These are phyloP conservation scores for Sungouiozyma intestinalis DNA, from an alignment of 805 yeast species.

Conservation along the genomic window DNA sequence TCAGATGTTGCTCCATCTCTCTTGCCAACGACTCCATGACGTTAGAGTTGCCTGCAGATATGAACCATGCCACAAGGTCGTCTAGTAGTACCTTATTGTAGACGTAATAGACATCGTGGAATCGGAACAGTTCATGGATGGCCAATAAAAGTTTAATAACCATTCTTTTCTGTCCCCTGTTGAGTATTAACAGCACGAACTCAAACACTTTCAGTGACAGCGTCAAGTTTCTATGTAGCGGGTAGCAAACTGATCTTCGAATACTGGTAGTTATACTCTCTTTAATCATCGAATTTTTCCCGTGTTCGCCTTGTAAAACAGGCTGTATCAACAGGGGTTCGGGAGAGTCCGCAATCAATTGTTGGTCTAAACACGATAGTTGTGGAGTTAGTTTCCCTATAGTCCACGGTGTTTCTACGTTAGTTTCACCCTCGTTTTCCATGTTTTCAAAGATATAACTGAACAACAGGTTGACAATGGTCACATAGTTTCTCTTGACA, in stretches of 20 bases:
- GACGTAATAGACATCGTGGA: slow-evolving; percentile 75
- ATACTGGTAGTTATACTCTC: slow-evolving; percentile 51
- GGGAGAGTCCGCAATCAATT: too few species aligned
- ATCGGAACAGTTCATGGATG: slow-evolving; percentile 63
- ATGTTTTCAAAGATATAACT: slow-evolving; percentile 67
- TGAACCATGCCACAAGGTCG: slow-evolving; percentile 68
- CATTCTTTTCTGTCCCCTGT: slow-evolving; percentile 53
- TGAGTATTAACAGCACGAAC: slow-evolving; percentile 54
- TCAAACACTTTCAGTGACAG: slow-evolving; percentile 57
- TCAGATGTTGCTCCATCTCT: slow-evolving; percentile 41
- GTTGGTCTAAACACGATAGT: slow-evolving; percentile 58
- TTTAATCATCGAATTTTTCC: slow-evolving; percentile 29
- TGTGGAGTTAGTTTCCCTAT: slow-evolving; percentile 82
- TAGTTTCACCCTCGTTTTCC: slow-evolving; percentile 59
- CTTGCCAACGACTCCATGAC: slow-evolving; percentile 54
- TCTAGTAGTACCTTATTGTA: slow-evolving; percentile 69
- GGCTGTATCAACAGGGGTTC: too few species aligned
- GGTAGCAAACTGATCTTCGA: slow-evolving; percentile 68
- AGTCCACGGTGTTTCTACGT: slow-evolving; percentile 88
- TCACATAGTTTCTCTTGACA: slow-evolving; percentile 46
- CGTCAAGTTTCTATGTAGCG: slow-evolving; percentile 64
- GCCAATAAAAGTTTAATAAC: slow-evolving; percentile 51
- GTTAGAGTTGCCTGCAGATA: slow-evolving; percentile 46
- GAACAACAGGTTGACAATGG: slow-evolving; percentile 58
- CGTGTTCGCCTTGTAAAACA: too few species aligned